Conservation (phyloP, 2,329 filamentous ascomycete species). For the Macrophomina tecta region DNA sequence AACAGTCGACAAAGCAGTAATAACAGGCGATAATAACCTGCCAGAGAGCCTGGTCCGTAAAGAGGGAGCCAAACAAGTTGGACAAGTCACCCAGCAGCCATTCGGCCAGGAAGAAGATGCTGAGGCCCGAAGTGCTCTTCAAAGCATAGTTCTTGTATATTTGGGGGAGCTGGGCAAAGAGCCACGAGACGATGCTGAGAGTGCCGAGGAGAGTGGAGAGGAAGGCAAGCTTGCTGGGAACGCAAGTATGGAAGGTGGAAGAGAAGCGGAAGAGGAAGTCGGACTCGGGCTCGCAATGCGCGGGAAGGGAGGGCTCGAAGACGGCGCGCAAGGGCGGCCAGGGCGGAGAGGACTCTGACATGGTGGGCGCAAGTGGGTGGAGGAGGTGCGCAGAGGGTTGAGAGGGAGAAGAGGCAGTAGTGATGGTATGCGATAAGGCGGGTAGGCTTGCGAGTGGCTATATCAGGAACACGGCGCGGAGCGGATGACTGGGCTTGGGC, state of each 20-base stretch:
- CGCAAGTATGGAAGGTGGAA: constrained; percentile 65
- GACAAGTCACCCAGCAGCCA: constrained; percentile 70
- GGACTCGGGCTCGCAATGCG: constrained; percentile 65
- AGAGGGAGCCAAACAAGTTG: constrained; percentile 67
- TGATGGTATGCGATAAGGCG: not conserved
- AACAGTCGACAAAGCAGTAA: constrained; percentile 70
- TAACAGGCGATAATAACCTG: constrained; percentile 70
- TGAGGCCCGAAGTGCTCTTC: constrained; percentile 68
- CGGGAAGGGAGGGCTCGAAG: constrained; percentile 55
- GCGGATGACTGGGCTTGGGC: not conserved
- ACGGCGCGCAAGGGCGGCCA: constrained; percentile 16
- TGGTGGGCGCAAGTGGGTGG: not conserved
- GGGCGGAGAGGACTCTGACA: constrained; percentile 22
- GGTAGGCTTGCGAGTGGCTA: not conserved
- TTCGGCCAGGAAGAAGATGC: constrained; percentile 68
- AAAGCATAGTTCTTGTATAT: constrained; percentile 72
- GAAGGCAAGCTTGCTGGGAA: constrained; percentile 68
- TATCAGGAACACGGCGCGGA: constrained; percentile 20
- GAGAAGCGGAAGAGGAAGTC: constrained; percentile 64
- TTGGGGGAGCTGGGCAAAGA: constrained; percentile 72
- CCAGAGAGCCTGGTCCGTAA: constrained; percentile 70
- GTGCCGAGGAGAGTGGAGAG: constrained; percentile 66
- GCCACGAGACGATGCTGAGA: constrained; percentile 69
- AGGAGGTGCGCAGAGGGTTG: not conserved
- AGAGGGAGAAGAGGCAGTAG: not conserved